Evolutionary conservation across 768 basidiomycete species (phyloP), one percentile per base, ranked within the genome.

Genomic region (Multifurca ochricompacta): DNA sequence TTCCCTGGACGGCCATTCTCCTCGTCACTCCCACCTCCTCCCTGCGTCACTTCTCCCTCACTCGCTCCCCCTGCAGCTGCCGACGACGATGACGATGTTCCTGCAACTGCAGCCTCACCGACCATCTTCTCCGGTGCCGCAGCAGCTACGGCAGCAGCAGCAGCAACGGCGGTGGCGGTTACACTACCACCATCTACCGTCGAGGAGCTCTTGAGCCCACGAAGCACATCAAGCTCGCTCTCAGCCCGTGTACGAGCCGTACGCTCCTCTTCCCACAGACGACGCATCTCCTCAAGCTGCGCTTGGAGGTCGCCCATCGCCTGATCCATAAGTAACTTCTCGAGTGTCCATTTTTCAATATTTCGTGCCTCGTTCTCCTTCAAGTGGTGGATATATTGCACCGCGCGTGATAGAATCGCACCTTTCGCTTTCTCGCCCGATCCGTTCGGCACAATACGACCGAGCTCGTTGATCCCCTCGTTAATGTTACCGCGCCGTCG

Each of bases 401-500:
- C 92, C 2, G 93, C 91, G 31, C 87, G 86, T 2, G 80, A 75
- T 19, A 98, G 82, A 58, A 97, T 87, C 3, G 87, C 87, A 18
- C 91, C 90, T 65, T 98, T 96, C 49, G 87, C 85, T 63, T 87
- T 89, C 67, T 91, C 89, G 28, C 89, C 88, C 0, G 86, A 83
- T 25, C 84, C 87, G 61, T 84, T 87, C 3, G 94, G 94, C 9
- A 97, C 85, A 61, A 94, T 88, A 0, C 84, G 80, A 0, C 87
- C 86, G 14, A 98, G 83, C 62, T 89, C 87, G 64, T 88, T 91
- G 72, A 99, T 96, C 0, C 94, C 94, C 59, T 94, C 88, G 70
- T 95, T 96, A 71, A 99, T 97, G 62, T 92, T 92, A 16, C 93
- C 93, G 43, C 95, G 78, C 49, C 95, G 85, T 34, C 91, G 82